Evolutionary conservation across 495 filamentous ascomycete genomes (phyloP).

Genomic region (Podospora anserina): DNA sequence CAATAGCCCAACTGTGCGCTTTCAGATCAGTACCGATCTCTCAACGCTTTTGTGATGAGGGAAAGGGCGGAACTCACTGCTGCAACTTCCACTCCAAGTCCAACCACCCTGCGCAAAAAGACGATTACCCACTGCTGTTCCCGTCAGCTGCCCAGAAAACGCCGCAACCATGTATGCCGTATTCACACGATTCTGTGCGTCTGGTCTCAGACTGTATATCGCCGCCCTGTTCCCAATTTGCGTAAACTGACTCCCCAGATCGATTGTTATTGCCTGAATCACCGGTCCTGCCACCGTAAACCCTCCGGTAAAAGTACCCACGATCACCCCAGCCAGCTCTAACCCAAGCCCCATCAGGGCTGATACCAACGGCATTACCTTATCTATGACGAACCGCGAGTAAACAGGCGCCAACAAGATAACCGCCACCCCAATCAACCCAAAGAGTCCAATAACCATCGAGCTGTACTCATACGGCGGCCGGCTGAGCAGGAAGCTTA

Average conservation of each 20-base stretch:
- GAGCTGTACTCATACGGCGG: conserved; percentile 66
- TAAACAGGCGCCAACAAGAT: conserved; percentile 66
- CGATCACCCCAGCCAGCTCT: conserved; percentile 57
- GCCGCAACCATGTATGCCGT: conserved; percentile 76
- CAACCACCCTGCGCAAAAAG: conserved; percentile 69
- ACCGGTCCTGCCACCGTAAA: conserved; percentile 70
- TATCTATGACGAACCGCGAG: conserved; percentile 67
- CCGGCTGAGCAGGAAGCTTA: conserved; percentile 72
- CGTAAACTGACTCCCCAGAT: conserved; percentile 69
- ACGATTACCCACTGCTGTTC: conserved; percentile 68
- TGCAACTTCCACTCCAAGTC: conserved; percentile 64
- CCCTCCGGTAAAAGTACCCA: conserved; percentile 67
- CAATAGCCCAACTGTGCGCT: conserved; percentile 54
- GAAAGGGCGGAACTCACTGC: conserved; percentile 33
- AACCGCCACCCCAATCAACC: conserved; percentile 67
- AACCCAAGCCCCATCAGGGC: conserved; percentile 60
- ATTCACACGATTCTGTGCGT: conserved; percentile 72
- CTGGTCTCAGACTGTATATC: conserved; percentile 69
- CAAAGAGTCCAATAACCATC: conserved; percentile 71
- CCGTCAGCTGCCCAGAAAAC: conserved; percentile 74
- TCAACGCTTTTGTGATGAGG: not conserved
- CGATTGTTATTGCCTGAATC: conserved; percentile 67
- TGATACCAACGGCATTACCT: conserved; percentile 61
- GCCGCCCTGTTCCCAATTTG: conserved; percentile 72
- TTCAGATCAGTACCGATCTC: not conserved